Percentiles rank a stretch among this genome's conserved stretches.
Evolutionary conservation across 169 alveolate species (phyloP).

Genomic region (Theileria parva): DNA sequence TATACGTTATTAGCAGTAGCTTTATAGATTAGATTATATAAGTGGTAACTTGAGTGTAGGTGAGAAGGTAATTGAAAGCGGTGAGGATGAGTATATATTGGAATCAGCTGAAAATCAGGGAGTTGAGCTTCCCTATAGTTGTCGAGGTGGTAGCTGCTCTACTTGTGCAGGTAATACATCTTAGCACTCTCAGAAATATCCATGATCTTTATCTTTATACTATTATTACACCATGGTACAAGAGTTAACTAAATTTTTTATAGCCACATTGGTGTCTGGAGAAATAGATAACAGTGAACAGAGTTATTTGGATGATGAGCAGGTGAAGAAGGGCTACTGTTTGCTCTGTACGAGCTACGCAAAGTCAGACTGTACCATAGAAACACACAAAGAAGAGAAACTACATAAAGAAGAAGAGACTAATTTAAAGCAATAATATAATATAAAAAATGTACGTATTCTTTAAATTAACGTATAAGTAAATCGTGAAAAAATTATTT

Average conservation of each 20-base stretch:
- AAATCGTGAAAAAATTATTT: conserved; percentile 66
- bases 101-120: conserved; percentile 85
- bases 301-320: conserved; percentile 77
- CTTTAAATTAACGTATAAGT: neutral
- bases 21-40: neutral
- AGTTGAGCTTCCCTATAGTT: conserved; percentile 84
- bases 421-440: neutral
- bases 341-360: conserved; percentile 83
- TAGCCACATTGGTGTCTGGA: conserved; percentile 77
- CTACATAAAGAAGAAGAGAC: conserved; percentile 53
- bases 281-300: conserved; percentile 80
- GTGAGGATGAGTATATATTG: conserved; percentile 81
- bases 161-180: conserved; percentile 75
- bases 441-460: neutral
- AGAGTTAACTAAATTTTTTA: neutral
- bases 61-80: conserved; percentile 76
- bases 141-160: conserved; percentile 86
- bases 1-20: neutral
- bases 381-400: conserved; percentile 83
- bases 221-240: neutral
- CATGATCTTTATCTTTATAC: neutral
- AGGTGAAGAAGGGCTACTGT: conserved; percentile 74
- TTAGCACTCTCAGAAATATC: neutral
- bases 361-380: conserved; percentile 80
- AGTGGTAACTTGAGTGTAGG: conserved; percentile 50